A percentile compares a stretch with the other conserved stretches of the same genome.
phyloP scores from a whole-genome alignment of 129 eudicot species.

The Flaveria ramosissima region DNA sequence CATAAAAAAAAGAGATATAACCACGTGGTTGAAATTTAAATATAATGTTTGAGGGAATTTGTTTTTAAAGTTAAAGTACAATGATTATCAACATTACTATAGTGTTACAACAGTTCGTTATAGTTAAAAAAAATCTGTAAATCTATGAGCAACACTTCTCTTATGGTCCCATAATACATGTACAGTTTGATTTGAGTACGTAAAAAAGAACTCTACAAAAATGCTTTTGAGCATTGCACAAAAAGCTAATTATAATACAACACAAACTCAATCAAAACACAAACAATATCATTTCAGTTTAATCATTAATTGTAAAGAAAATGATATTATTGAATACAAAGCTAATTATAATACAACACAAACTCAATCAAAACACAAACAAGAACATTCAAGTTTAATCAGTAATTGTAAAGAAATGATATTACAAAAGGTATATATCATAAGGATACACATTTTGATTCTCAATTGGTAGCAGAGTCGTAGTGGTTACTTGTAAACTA shows the following conservation, averaged over 20 bases:
- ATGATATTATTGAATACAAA: constrained; percentile 12
- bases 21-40: neutral
- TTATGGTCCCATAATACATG: constrained; percentile 7
- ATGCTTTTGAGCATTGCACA: constrained; percentile 4
- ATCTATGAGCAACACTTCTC: neutral
- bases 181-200: neutral
- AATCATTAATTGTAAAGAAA: constrained; percentile 9
- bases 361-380: constrained; percentile 15
- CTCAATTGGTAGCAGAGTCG: too few relatives aligned
- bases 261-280: constrained; percentile 15
- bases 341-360: constrained; percentile 21
- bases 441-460: constrained; percentile 22
- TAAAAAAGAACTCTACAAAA: neutral
- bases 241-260: constrained; percentile 17
- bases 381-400: constrained; percentile 11
- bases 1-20: neutral
- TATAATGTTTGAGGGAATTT: neutral
- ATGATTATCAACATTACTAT: neutral
- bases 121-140: neutral
- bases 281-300: constrained; percentile 18
- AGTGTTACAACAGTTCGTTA: neutral
- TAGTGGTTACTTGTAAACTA: neutral
- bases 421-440: constrained; percentile 1
- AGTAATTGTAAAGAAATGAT: constrained; percentile 9
- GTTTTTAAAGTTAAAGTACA: constrained; percentile 5